These are phyloP conservation scores for Chlorella sp. DNA, from an alignment of 139 green algal genomes.

Conservation along the genomic window DNA sequence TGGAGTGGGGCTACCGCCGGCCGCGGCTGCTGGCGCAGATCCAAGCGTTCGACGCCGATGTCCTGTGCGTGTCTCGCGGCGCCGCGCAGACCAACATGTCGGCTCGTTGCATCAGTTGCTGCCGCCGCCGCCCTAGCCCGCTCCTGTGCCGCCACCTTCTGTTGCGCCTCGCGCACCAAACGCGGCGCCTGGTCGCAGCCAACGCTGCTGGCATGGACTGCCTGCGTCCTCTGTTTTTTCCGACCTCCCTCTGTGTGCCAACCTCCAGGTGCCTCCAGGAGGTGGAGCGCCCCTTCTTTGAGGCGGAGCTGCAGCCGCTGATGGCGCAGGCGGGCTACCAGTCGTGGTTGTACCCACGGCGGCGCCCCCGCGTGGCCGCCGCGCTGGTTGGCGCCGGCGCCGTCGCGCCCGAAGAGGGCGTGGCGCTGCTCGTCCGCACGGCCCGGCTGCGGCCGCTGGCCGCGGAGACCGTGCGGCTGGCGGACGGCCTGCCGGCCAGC, in stretches of 20 bases:
- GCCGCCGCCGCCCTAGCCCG: too few relatives aligned
- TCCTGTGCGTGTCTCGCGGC: too few relatives aligned
- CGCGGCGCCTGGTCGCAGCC: too few relatives aligned
- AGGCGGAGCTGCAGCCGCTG: slow-evolving; percentile 41
- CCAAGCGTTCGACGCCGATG: slow-evolving; percentile 35
- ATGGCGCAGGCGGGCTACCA: slow-evolving; percentile 37
- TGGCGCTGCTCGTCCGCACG: slow-evolving; percentile 41
- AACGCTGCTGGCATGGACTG: too few relatives aligned
- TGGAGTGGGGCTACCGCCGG: slow-evolving; percentile 35
- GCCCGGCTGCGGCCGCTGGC: slow-evolving; percentile 9
- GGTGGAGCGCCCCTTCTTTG: slow-evolving; percentile 50
- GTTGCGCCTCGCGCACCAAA: too few relatives aligned
- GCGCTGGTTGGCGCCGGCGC: background rate
- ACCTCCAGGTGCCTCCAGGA: too few relatives aligned
- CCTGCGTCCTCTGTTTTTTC: too few relatives aligned
- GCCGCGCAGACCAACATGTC: too few relatives aligned
- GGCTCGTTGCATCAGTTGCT: too few relatives aligned
- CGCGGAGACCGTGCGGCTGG: background rate
- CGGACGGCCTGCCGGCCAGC: background rate
- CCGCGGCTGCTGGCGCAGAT: slow-evolving; percentile 38
- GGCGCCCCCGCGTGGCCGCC: background rate
- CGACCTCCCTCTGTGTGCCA: too few relatives aligned
- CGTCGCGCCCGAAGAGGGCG: slow-evolving; percentile 40
- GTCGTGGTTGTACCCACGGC: slow-evolving; percentile 1
- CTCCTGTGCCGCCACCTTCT: too few relatives aligned